Conservation (phyloP, 371 early-diverging fungal genomes). For the Actinomortierella ambigua region DNA sequence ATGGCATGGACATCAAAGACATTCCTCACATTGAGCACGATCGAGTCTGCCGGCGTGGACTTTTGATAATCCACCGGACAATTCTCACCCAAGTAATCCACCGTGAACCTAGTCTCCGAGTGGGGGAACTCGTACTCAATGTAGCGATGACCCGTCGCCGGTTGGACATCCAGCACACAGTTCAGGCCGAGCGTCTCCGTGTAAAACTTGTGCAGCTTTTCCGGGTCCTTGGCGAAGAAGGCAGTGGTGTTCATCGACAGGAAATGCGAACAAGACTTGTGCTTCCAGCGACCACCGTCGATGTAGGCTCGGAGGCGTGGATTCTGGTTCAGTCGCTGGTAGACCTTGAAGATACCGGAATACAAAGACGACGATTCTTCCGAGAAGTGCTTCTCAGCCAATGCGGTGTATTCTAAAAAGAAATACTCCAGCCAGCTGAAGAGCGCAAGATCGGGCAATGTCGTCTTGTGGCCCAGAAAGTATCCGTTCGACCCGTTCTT, state of each 20-base stretch:
- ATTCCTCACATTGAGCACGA: too few species aligned
- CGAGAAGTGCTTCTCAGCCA: slow-evolving; percentile 4
- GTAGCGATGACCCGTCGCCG: neutral
- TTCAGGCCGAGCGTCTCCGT: slow-evolving; percentile 20
- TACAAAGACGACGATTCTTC: slow-evolving; percentile 18
- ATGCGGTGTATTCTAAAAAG: slow-evolving; percentile 7
- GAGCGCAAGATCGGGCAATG: slow-evolving; percentile 18
- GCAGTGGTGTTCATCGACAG: slow-evolving; percentile 24
- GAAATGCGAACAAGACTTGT: slow-evolving; percentile 17
- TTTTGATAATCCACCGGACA: too few species aligned
- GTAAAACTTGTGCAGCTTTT: slow-evolving; percentile 23
- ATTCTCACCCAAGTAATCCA: too few species aligned
- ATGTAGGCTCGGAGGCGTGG: slow-evolving; percentile 35
- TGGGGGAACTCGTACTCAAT: too few species aligned
- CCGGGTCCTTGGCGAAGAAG: slow-evolving; percentile 17
- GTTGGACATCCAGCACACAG: slow-evolving; percentile 16
- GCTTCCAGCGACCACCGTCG: slow-evolving; percentile 38
- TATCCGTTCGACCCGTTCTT: slow-evolving; percentile 42
- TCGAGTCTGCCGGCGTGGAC: too few species aligned
- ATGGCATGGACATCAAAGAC: too few species aligned
- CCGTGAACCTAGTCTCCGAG: too few species aligned
- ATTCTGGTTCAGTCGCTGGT: slow-evolving; percentile 20
- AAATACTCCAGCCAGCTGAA: slow-evolving; percentile 35
- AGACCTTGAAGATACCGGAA: slow-evolving; percentile 22
- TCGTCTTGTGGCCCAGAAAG: slow-evolving; percentile 15